A percentile compares a stretch with the other conserved stretches of the same genome.
Evolutionary conservation across 2,329 filamentous ascomycete species (phyloP).

Genomic region (Verruconis gallopava): DNA sequence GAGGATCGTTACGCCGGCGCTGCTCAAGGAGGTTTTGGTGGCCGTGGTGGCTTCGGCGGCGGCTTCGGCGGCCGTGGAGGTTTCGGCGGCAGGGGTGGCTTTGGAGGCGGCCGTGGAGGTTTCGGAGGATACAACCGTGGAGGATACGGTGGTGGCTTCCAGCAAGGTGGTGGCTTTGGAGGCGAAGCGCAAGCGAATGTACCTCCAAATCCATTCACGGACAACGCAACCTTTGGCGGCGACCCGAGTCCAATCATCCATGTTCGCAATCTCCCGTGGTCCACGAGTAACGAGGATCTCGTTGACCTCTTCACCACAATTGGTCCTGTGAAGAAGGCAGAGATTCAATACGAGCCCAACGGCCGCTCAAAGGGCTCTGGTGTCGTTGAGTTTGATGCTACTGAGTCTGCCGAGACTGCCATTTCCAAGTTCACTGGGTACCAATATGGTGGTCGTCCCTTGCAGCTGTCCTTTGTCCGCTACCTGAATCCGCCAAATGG

Average conservation of each 20-base stretch:
- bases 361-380: conserved; percentile 89
- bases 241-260: conserved; percentile 80
- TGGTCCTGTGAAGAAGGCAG: conserved; percentile 94
- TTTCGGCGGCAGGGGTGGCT: conserved; percentile 39
- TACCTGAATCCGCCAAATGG: conserved; percentile 59
- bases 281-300: conserved; percentile 94
- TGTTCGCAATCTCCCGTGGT: conserved; percentile 97
- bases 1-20: conserved; percentile 82
- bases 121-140: conserved; percentile 40
- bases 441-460: conserved; percentile 87
- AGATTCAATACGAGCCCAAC: conserved; percentile 97
- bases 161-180: conserved; percentile 32
- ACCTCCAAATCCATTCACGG: conserved; percentile 79
- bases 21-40: conserved; percentile 29
- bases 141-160: conserved; percentile 45
- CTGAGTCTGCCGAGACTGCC: conserved; percentile 78
- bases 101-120: conserved; percentile 40
- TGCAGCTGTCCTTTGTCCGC: conserved; percentile 87
- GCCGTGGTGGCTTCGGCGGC: conserved; percentile 26
- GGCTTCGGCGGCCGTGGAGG: conserved; percentile 31
- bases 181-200: conserved; percentile 34
- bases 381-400: conserved; percentile 83
- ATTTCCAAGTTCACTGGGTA: conserved; percentile 98
- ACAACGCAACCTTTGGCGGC: conserved; percentile 75
- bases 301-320: conserved; percentile 96